phyloP scores from a whole-genome alignment of 2,329 filamentous ascomycete species.

The Sporothrix brunneoviolacea region DNA sequence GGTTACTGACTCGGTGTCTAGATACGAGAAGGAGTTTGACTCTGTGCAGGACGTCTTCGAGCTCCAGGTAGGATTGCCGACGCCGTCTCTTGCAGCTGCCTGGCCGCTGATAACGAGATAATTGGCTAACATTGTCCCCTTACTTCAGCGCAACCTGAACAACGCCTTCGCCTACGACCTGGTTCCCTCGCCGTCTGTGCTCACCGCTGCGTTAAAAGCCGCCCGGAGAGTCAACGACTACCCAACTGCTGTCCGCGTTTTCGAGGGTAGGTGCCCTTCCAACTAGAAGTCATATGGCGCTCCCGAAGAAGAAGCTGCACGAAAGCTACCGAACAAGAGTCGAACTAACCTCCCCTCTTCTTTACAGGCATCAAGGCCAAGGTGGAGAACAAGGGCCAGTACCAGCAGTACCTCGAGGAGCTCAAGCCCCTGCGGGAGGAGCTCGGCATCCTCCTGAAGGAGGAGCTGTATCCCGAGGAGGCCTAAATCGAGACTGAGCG shows the following conservation, averaged over 20 bases:
- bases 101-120: too few relatives aligned
- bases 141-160: conserved; percentile 75
- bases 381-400: conserved; percentile 97
- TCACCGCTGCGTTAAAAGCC: conserved; percentile 85
- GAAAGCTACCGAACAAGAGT: too few relatives aligned
- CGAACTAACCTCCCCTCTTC: conserved; percentile 18
- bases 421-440: conserved; percentile 90
- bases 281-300: not conserved
- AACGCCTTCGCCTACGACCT: conserved; percentile 99
- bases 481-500: conserved; percentile 8
- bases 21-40: conserved; percentile 99
- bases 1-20: too few relatives aligned
- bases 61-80: conserved; percentile 69
- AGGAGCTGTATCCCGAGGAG: conserved; percentile 71
- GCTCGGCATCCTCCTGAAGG: conserved; percentile 84
- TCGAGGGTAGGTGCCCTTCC: conserved; percentile 67
- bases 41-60: conserved; percentile 97
- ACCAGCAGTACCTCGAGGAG: conserved; percentile 91
- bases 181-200: conserved; percentile 86
- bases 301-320: too few relatives aligned
- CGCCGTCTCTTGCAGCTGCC: conserved; percentile 24
- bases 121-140: not conserved
- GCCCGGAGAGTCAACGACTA: conserved; percentile 96
- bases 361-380: conserved; percentile 88
- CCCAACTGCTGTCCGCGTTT: conserved; percentile 95